Percentiles rank a stretch among this genome's conserved stretches.
Evolutionary conservation across 1,139 yeast species (phyloP).

Genomic region (Yamadazyma taylorii): DNA sequence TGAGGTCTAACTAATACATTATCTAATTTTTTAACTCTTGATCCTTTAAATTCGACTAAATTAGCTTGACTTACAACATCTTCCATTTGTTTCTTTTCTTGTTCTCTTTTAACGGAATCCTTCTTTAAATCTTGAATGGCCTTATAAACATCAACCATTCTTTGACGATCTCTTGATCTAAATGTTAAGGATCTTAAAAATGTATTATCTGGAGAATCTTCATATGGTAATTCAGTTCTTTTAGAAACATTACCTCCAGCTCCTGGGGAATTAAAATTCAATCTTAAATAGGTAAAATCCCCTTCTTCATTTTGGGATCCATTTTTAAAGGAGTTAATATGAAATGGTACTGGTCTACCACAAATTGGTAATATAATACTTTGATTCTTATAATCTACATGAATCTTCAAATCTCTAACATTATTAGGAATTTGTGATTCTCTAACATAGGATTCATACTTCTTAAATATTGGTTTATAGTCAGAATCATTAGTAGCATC

Average conservation of each 20-base stretch:
- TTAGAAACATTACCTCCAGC: constrained; percentile 70
- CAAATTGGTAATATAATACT: constrained; percentile 88
- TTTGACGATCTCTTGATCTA: constrained; percentile 86
- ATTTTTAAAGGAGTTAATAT: constrained; percentile 88
- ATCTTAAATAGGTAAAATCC: constrained; percentile 84
- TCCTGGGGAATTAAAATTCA: constrained; percentile 94
- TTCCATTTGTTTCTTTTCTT: constrained; percentile 87
- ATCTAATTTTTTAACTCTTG: constrained; percentile 83
- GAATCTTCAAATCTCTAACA: constrained; percentile 81
- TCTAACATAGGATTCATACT: constrained; percentile 90
- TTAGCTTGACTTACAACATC: constrained; percentile 94
- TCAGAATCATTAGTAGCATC: constrained; percentile 70
- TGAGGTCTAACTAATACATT: constrained; percentile 92
- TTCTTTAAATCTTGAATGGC: constrained; percentile 91
- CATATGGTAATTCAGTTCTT: constrained; percentile 84
- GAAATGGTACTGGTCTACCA: constrained; percentile 98
- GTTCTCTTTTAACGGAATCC: constrained; percentile 86
- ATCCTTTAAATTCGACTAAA: constrained; percentile 72
- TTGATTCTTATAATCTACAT: constrained; percentile 84
- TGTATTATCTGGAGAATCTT: constrained; percentile 80
- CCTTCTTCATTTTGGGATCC: constrained; percentile 97
- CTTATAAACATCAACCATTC: constrained; percentile 88
- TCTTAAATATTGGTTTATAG: constrained; percentile 74
- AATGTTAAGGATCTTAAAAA: constrained; percentile 86
- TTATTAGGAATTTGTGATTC: constrained; percentile 86